These are phyloP conservation scores for Syncephalis plumigaleata DNA, from an alignment of 371 early-diverging fungal genomes.

Conservation along the genomic window DNA sequence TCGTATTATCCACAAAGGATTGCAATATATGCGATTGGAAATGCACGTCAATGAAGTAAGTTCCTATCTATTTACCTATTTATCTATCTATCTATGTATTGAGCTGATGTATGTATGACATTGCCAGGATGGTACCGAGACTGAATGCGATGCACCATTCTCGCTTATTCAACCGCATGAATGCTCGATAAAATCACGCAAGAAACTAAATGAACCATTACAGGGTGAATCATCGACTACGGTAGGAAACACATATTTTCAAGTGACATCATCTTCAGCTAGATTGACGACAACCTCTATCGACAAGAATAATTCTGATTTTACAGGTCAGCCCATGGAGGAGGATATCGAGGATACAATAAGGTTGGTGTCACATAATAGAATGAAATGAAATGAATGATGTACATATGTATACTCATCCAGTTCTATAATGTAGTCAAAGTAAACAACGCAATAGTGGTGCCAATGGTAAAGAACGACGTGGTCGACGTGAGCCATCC, in stretches of 20 bases:
- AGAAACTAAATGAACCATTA: slow-evolving; percentile 7
- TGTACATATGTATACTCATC: no score
- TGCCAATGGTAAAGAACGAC: slow-evolving; percentile 9
- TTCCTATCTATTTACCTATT: not conserved
- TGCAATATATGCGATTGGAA: slow-evolving; percentile 83
- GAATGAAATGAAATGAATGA: no score
- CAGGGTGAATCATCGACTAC: slow-evolving; percentile 21
- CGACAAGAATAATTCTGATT: slow-evolving; percentile 24
- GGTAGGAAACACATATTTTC: slow-evolving; percentile 22
- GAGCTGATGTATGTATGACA: no score
- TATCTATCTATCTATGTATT: no score
- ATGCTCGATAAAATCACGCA: slow-evolving; percentile 23
- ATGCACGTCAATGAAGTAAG: slow-evolving; percentile 56
- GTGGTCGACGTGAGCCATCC: slow-evolving; percentile 6
- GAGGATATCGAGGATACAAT: no score
- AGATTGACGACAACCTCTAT: slow-evolving; percentile 10
- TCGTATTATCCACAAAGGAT: slow-evolving; percentile 76
- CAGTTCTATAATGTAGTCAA: no score
- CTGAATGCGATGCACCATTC: slow-evolving; percentile 57
- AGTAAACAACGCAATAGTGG: slow-evolving; percentile 7
- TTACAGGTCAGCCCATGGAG: slow-evolving; percentile 22
- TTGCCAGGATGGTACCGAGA: slow-evolving; percentile 53
- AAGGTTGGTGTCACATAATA: no score
- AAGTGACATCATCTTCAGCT: no score
- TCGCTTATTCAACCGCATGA: slow-evolving; percentile 51